Base-by-base conservation (phyloP, 441 rosid species). In the Bruguiera hainesii region DNA sequence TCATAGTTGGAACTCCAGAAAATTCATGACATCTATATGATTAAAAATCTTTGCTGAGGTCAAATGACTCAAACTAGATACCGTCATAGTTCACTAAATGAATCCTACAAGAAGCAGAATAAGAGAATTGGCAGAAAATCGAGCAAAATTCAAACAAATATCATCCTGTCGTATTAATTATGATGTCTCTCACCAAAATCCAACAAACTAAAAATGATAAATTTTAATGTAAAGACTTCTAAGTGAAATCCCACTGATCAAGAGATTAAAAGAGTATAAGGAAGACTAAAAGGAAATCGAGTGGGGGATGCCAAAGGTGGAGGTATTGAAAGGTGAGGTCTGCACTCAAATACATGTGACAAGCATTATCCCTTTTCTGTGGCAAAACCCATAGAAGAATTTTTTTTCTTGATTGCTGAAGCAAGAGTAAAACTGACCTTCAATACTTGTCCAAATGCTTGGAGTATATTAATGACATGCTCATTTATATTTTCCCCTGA, bases 391-490 rank as follows among this genome's bases (percentile, higher is more conserved):
- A 23, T 56, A 58, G 58, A 56, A 61, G 39, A 64, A 26, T 28
- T 29, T 18, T 58, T 60, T 65, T 25, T 58, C 39, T 15, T 4
- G 16, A 55, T 20, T 64, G 59, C 53, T 35, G 65, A 74, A 73
- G 46, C 31, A 56, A 68, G 25, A 68, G 48, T 50, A 66, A 61
- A 71, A 79, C 88, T 42, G 73, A 92, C 99, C 97, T 93, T 89
- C 60, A 83, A 76, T 75, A 86, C 96, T 75, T 76, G 69, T 74
- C 96, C 91, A 84, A 96, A 96, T 67, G 88, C 82, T 73, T 83
- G 86, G 67, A 96, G 98, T 68, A 86, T 90, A 76, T 93, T 89
- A 67, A 93, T 68, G 61, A 85, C 56, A 70, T 75, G 75, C 72
- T 78, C 87, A 63, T 72, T 70, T 59, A 52, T 63, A 48, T 76